Percentiles rank a stretch among this genome's conserved stretches.
phyloP scores from a whole-genome alignment of 805 yeast genomes.

The Saccharomycopsis selenospora region DNA sequence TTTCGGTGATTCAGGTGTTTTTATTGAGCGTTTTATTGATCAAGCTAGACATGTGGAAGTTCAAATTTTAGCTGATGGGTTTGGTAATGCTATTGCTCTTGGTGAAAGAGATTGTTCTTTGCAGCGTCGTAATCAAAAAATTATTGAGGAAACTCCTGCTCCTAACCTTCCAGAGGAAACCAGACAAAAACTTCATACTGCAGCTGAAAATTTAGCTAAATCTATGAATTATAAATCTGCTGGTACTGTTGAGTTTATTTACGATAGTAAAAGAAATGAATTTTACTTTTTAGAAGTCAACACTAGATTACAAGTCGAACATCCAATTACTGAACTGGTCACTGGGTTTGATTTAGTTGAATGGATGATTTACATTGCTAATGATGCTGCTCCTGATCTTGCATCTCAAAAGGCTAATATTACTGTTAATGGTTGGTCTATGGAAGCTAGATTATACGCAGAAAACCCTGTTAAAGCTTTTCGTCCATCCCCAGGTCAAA shows the following conservation, averaged over 20 bases:
- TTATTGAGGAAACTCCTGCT: slow-evolving; percentile 97
- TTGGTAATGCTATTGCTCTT: slow-evolving; percentile 84
- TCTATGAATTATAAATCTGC: slow-evolving; percentile 90
- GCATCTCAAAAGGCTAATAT: slow-evolving; percentile 37
- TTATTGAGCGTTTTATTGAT: slow-evolving; percentile 89
- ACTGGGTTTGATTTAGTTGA: slow-evolving; percentile 94
- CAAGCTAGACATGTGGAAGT: slow-evolving; percentile 94
- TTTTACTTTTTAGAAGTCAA: slow-evolving; percentile 94
- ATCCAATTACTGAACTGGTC: slow-evolving; percentile 92
- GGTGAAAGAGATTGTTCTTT: slow-evolving; percentile 98
- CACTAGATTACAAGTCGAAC: slow-evolving; percentile 96
- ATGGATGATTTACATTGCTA: slow-evolving; percentile 93
- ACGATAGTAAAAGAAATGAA: slow-evolving; percentile 77
- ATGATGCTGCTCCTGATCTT: slow-evolving; percentile 81
- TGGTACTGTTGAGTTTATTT: slow-evolving; percentile 95
- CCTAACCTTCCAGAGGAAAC: slow-evolving; percentile 84
- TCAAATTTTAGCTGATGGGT: slow-evolving; percentile 94
- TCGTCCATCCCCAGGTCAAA: slow-evolving; percentile 93
- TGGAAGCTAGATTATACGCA: slow-evolving; percentile 95
- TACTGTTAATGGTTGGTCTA: slow-evolving; percentile 73
- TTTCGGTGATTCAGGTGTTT: slow-evolving; percentile 94
- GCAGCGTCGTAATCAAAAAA: slow-evolving; percentile 94
- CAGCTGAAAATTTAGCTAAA: slow-evolving; percentile 78
- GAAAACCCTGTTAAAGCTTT: slow-evolving; percentile 95
- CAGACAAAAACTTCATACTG: slow-evolving; percentile 63